These are phyloP conservation scores for Dryas octopetala DNA, from an alignment of 306 rosid genomes.

Conservation along the genomic window DNA sequence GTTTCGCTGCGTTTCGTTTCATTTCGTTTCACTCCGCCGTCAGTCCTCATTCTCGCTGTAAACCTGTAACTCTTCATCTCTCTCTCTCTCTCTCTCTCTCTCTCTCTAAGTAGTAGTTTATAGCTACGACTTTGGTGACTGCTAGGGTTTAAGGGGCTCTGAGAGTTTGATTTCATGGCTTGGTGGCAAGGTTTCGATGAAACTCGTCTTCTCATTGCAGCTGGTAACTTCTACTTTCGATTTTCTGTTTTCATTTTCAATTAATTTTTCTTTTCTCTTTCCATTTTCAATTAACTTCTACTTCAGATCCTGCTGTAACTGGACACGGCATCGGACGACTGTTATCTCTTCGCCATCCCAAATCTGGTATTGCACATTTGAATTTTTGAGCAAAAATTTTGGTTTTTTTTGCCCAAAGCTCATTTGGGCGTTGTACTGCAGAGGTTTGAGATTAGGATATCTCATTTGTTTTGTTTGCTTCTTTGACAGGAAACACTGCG, in stretches of 20 bases:
- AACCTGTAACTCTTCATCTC: too few species aligned
- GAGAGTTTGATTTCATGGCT: conserved; percentile 39
- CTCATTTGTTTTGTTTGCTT: conserved; percentile 3
- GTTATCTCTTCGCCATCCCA: conserved; percentile 74
- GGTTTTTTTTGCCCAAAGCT: too few species aligned
- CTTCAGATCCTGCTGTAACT: conserved; percentile 49
- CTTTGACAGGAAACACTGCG: conserved; percentile 54
- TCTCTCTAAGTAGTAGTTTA: too few species aligned
- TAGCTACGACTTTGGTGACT: neutral
- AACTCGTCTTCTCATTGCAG: conserved; percentile 67
- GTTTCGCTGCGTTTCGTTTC: too few species aligned
- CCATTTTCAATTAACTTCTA: neutral
- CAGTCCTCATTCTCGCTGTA: too few species aligned
- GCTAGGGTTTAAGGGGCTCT: conserved; percentile 22
- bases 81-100: too few species aligned
- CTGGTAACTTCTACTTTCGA: conserved; percentile 41
- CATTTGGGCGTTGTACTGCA: too few species aligned
- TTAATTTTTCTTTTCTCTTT: neutral
- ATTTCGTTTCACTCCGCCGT: too few species aligned
- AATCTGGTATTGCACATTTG: conserved; percentile 48
- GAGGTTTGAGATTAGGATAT: neutral
- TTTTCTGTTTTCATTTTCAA: neutral
- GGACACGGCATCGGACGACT: conserved; percentile 54
- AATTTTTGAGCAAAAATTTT: too few species aligned
- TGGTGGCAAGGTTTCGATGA: conserved; percentile 67